Evolutionary conservation across 2,329 filamentous ascomycete species (phyloP).

Genomic region (Neophaeococcomyces mojaviensis): DNA sequence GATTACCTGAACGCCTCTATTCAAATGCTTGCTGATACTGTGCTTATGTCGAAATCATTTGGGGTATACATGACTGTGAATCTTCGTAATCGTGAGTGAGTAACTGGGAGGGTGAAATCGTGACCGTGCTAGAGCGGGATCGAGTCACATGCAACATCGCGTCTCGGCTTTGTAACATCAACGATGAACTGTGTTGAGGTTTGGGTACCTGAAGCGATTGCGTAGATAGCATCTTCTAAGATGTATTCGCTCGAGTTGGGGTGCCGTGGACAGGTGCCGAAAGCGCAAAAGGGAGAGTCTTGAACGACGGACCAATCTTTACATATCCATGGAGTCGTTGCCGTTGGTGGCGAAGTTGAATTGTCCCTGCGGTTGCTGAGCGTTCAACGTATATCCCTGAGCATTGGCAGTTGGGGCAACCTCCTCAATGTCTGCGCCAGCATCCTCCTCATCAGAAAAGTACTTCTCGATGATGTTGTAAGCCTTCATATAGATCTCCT

Average conservation of each 20-base stretch:
- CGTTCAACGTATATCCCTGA: constrained; percentile 63
- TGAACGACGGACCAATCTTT: constrained; percentile 29
- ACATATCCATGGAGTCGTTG: constrained; percentile 68
- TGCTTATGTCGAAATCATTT: constrained; percentile 10
- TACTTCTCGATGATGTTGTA: constrained; percentile 99
- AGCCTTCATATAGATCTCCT: constrained; percentile 99
- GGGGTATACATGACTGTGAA: constrained; percentile 42
- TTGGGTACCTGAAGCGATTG: neutral
- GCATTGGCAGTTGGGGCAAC: constrained; percentile 65
- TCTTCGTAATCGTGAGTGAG: constrained; percentile 36
- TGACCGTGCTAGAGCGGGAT: constrained; percentile 2
- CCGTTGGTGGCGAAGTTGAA: constrained; percentile 88
- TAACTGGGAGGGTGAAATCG: neutral
- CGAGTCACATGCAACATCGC: neutral
- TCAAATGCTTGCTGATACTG: constrained; percentile 7
- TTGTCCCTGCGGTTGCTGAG: constrained; percentile 63
- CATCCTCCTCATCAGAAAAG: constrained; percentile 96
- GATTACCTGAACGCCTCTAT: constrained; percentile 8
- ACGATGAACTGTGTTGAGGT: too few species aligned
- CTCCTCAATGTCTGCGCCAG: constrained; percentile 68
- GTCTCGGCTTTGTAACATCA: neutral
- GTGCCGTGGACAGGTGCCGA: too few species aligned
- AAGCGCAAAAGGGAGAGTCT: too few species aligned
- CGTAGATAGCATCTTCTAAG: neutral
- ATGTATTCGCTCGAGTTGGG: too few species aligned